Conservation (phyloP, 768 basidiomycete species). For the Mycena indigotica region DNA sequence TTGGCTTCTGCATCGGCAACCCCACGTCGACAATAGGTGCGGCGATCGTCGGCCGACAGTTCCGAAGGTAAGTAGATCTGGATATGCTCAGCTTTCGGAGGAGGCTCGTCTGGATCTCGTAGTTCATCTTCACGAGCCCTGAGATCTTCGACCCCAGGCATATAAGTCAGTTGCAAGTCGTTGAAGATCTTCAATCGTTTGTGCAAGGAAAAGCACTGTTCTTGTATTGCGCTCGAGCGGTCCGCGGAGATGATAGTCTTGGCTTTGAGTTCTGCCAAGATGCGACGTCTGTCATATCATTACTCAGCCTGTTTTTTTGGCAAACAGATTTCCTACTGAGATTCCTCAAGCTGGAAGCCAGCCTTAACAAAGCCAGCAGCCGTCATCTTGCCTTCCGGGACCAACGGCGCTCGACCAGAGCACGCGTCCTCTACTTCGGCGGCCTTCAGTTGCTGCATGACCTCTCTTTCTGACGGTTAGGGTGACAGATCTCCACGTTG, state of each 20-base stretch:
- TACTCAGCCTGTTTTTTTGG: too few relatives aligned
- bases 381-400: neutral
- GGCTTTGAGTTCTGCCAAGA: neutral
- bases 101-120: neutral
- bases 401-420: neutral
- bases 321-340: slow-evolving; percentile 7
- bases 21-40: neutral
- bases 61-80: slow-evolving; percentile 11
- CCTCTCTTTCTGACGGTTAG: neutral
- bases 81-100: slow-evolving; percentile 10
- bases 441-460: neutral
- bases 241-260: neutral
- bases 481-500: too few relatives aligned
- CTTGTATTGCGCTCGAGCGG: neutral
- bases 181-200: slow-evolving; percentile 9
- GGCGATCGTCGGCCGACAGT: neutral
- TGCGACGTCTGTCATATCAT: neutral
- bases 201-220: slow-evolving; percentile 5
- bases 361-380: slow-evolving; percentile 4
- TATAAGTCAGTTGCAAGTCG: neutral
- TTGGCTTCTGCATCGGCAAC: neutral
- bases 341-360: slow-evolving; percentile 9
- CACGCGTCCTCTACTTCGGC: neutral
- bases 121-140: slow-evolving; percentile 5
- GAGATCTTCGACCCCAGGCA: slow-evolving; percentile 6